Evolutionary conservation across 164 flowering plant species (phyloP).

Genomic region (Umbellularia californica): DNA sequence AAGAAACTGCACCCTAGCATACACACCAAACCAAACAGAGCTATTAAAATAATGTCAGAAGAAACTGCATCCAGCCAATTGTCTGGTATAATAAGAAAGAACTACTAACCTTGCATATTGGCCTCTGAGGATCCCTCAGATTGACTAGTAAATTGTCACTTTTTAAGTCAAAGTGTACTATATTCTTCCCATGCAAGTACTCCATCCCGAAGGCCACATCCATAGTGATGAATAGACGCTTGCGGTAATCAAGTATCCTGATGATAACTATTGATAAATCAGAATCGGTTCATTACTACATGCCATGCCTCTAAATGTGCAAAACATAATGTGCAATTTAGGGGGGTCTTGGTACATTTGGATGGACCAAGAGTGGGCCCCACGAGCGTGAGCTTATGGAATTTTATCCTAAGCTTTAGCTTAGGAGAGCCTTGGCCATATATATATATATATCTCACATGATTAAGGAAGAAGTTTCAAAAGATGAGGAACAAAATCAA

Average conservation of each 20-base stretch:
- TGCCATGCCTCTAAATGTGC: neutral
- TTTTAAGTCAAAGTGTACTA: slow-evolving; percentile 93
- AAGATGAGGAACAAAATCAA: neutral
- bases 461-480: neutral
- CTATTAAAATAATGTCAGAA: too few species aligned
- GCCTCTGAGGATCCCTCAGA: slow-evolving; percentile 92
- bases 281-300: slow-evolving; percentile 4
- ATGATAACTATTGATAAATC: neutral
- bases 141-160: slow-evolving; percentile 94
- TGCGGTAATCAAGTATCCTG: slow-evolving; percentile 84
- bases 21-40: too few species aligned
- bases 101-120: slow-evolving; percentile 83
- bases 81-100: neutral
- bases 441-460: neutral
- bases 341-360: too few species aligned
- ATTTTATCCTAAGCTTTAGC: too few species aligned
- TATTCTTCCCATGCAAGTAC: slow-evolving; percentile 86
- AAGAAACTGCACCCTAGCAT: too few species aligned
- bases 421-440: too few species aligned
- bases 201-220: slow-evolving; percentile 99
- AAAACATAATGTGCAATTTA: neutral
- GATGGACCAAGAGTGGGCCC: too few species aligned
- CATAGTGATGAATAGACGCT: slow-evolving; percentile 89
- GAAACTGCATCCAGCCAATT: too few species aligned
- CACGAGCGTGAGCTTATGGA: too few species aligned